A percentile compares a stretch with the other conserved stretches of the same genome.
Conservation (phyloP, 2,329 filamentous ascomycete species). For the Paramyrothecium roridum region DNA sequence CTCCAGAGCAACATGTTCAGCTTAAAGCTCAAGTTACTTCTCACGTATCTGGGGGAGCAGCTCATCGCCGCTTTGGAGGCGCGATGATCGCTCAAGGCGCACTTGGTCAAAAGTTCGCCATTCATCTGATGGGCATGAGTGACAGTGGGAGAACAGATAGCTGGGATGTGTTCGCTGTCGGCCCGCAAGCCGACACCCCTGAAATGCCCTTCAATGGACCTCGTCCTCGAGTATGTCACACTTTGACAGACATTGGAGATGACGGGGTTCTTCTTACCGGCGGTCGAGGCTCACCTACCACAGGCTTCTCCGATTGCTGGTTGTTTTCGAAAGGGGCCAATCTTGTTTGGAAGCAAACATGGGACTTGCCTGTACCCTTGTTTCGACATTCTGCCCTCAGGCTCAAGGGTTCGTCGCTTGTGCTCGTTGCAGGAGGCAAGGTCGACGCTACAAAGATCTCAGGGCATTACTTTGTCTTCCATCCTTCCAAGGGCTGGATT, state of each 20-base stretch:
- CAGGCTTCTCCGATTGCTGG: slow-evolving; percentile 73
- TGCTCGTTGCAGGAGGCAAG: slow-evolving; percentile 63
- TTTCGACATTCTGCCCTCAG: slow-evolving; percentile 70
- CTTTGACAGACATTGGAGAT: slow-evolving; percentile 62
- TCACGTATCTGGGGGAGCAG: slow-evolving; percentile 9
- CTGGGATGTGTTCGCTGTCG: slow-evolving; percentile 45
- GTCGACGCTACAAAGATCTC: slow-evolving; percentile 44
- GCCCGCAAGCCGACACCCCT: slow-evolving; percentile 11
- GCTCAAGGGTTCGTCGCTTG: slow-evolving; percentile 44
- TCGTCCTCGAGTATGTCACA: slow-evolving; percentile 66
- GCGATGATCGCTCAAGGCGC: slow-evolving; percentile 37
- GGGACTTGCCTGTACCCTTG: slow-evolving; percentile 65
- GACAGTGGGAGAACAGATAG: slow-evolving; percentile 42
- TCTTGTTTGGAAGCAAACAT: slow-evolving; percentile 58
- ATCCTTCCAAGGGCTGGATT: slow-evolving; percentile 43
- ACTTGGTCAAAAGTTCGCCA: slow-evolving; percentile 39
- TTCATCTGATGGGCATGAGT: slow-evolving; percentile 42
- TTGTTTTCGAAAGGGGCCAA: slow-evolving; percentile 51
- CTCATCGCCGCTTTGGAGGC: slow-evolving; percentile 59
- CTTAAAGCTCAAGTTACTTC: slow-evolving; percentile 8
- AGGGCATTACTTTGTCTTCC: slow-evolving; percentile 51
- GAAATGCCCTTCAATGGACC: slow-evolving; percentile 26
- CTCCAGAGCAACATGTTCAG: not conserved
- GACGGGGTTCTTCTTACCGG: slow-evolving; percentile 65
- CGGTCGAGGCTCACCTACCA: slow-evolving; percentile 73